phyloP scores from a whole-genome alignment of 805 yeast genomes.

The Vanderwaltozyma yarrowii region DNA sequence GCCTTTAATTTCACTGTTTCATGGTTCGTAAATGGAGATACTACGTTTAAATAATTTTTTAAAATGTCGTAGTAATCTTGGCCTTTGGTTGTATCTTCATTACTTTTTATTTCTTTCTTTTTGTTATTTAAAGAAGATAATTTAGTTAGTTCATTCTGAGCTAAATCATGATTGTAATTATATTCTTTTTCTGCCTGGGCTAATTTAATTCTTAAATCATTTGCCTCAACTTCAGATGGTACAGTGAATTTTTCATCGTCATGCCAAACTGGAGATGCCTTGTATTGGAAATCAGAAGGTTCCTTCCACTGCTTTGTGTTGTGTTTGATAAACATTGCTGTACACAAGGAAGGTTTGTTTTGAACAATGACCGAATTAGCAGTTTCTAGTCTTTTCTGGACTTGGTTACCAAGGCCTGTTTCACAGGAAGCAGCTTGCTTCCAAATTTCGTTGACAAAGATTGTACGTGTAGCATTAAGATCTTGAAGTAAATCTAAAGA shows the following conservation, averaged over 20 bases:
- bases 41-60: slow-evolving; percentile 38
- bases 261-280: slow-evolving; percentile 93
- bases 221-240: slow-evolving; percentile 45
- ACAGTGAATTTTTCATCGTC: slow-evolving; percentile 75
- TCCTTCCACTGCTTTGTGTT: slow-evolving; percentile 70
- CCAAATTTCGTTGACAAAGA: slow-evolving; percentile 59
- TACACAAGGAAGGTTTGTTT: slow-evolving; percentile 66
- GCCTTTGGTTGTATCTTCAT: slow-evolving; percentile 35
- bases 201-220: slow-evolving; percentile 43
- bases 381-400: slow-evolving; percentile 35
- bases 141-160: slow-evolving; percentile 25
- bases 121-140: slow-evolving; percentile 24
- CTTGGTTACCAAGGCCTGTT: slow-evolving; percentile 38
- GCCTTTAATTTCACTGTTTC: slow-evolving; percentile 66
- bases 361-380: slow-evolving; percentile 50
- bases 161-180: slow-evolving; percentile 19
- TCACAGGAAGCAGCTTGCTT: slow-evolving; percentile 54
- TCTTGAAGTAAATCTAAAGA: slow-evolving; percentile 76
- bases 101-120: slow-evolving; percentile 32
- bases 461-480: slow-evolving; percentile 68
- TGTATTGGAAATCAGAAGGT: slow-evolving; percentile 74
- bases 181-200: slow-evolving; percentile 31
- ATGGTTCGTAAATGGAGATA: slow-evolving; percentile 56
- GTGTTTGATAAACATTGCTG: slow-evolving; percentile 89
- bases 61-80: slow-evolving; percentile 33